These are phyloP conservation scores for Venturia nashicola DNA, from an alignment of 2,329 filamentous ascomycete genomes.

Conservation along the genomic window DNA sequence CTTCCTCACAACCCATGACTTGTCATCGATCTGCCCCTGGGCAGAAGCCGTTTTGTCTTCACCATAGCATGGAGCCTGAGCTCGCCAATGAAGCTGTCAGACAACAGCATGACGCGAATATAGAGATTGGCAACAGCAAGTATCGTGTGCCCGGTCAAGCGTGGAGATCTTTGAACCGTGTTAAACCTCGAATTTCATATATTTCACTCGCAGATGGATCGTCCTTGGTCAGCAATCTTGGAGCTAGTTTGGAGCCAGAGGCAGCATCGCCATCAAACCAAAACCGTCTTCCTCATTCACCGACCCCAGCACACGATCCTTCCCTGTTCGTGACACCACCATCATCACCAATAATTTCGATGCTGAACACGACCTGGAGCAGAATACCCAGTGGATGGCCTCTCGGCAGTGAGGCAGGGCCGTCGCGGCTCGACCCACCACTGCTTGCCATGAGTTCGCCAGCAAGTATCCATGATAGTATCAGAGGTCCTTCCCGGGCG, in stretches of 20 bases:
- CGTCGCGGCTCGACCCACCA: not conserved
- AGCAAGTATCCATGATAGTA: not conserved
- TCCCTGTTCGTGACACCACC: not conserved
- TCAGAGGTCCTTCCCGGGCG: not conserved
- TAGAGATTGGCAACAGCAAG: not conserved
- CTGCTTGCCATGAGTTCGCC: not conserved
- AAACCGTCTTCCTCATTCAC: not conserved
- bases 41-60: not conserved
- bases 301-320: not conserved
- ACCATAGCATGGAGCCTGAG: not conserved
- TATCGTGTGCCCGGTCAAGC: not conserved
- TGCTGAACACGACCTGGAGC: not conserved
- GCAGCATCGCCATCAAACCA: not conserved
- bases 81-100: not conserved
- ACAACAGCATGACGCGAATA: not conserved
- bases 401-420: not conserved
- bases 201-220: not conserved
- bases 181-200: not conserved
- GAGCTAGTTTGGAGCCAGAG: not conserved
- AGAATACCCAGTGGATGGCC: not conserved
- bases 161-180: not conserved
- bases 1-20: not conserved
- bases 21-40: not conserved
- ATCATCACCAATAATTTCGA: not conserved
- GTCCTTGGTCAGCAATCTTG: not conserved